A percentile compares a stretch with the other conserved stretches of the same genome.
phyloP scores from a whole-genome alignment of 371 early-diverging fungal genomes.

The Cokeromyces recurvatus region DNA sequence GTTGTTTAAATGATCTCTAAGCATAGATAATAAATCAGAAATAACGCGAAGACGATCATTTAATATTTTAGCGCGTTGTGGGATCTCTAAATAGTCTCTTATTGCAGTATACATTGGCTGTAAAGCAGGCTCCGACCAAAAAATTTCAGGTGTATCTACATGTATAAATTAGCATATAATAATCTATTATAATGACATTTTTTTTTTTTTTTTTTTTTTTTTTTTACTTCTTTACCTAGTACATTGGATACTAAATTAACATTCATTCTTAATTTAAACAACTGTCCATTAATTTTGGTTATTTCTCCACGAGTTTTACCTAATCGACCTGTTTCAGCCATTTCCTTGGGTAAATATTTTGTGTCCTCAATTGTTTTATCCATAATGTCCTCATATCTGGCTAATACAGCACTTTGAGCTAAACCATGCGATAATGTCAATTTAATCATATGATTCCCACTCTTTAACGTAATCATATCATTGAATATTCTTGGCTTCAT shows the following conservation, averaged over 20 bases:
- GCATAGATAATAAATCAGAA: slow-evolving; percentile 79
- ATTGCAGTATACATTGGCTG: slow-evolving; percentile 52
- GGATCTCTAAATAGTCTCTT: slow-evolving; percentile 69
- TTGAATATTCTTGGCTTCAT: slow-evolving; percentile 64
- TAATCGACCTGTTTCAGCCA: slow-evolving; percentile 46
- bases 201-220: neutral
- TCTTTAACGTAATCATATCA: slow-evolving; percentile 69
- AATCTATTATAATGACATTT: neutral
- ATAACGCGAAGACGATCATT: slow-evolving; percentile 80
- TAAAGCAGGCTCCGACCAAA: slow-evolving; percentile 52
- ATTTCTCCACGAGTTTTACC: slow-evolving; percentile 61
- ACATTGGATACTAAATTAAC: slow-evolving; percentile 56
- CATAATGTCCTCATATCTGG: slow-evolving; percentile 65
- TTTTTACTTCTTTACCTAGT: slow-evolving; percentile 24
- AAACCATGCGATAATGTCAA: slow-evolving; percentile 65
- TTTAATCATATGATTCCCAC: slow-evolving; percentile 76
- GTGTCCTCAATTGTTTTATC: slow-evolving; percentile 64
- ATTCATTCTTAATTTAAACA: slow-evolving; percentile 51
- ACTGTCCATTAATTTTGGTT: slow-evolving; percentile 80
- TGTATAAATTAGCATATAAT: neutral
- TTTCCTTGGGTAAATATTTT: slow-evolving; percentile 46
- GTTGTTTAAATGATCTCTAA: slow-evolving; percentile 68
- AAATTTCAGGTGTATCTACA: slow-evolving; percentile 52
- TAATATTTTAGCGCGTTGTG: slow-evolving; percentile 77
- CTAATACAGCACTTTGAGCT: slow-evolving; percentile 68